These are phyloP conservation scores for Akanthomyces dipterigenus DNA, from an alignment of 2,329 filamentous ascomycete species.

Conservation along the genomic window DNA sequence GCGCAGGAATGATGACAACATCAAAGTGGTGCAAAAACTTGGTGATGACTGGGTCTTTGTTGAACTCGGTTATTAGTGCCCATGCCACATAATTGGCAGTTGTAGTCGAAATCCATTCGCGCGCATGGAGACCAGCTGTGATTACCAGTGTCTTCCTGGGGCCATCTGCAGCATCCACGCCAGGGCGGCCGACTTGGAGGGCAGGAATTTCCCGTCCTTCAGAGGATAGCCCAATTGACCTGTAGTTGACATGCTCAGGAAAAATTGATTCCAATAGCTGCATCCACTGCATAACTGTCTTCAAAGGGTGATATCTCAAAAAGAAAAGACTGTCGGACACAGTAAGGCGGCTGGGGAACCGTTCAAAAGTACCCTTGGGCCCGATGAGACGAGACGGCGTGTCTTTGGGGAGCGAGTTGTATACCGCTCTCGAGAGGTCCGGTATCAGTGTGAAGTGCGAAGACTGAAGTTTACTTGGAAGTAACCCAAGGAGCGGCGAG, in stretches of 20 bases:
- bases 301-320: constrained; percentile 80
- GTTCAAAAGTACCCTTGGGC: constrained; percentile 22
- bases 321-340: constrained; percentile 76
- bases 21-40: constrained; percentile 79
- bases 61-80: constrained; percentile 77
- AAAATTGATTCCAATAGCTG: constrained; percentile 85
- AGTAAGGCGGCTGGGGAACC: constrained; percentile 25
- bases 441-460: constrained; percentile 71
- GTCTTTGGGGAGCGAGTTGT: constrained; percentile 38
- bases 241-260: constrained; percentile 65
- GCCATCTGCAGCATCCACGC: constrained; percentile 32
- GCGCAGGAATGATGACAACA: constrained; percentile 77
- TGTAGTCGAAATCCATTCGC: constrained; percentile 93
- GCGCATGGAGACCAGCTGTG: constrained; percentile 80
- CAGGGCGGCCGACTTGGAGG: constrained; percentile 62
- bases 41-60: constrained; percentile 63
- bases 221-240: constrained; percentile 75
- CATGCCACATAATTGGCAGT: constrained; percentile 89
- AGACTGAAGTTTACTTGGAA: constrained; percentile 66
- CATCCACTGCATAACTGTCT: constrained; percentile 86
- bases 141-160: constrained; percentile 73
- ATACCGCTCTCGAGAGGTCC: constrained; percentile 71
- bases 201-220: constrained; percentile 83
- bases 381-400: constrained; percentile 15
- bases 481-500: constrained; percentile 67